Evolutionary conservation across 345 rosid species (phyloP).

Genomic region (Hevea brasiliensis): DNA sequence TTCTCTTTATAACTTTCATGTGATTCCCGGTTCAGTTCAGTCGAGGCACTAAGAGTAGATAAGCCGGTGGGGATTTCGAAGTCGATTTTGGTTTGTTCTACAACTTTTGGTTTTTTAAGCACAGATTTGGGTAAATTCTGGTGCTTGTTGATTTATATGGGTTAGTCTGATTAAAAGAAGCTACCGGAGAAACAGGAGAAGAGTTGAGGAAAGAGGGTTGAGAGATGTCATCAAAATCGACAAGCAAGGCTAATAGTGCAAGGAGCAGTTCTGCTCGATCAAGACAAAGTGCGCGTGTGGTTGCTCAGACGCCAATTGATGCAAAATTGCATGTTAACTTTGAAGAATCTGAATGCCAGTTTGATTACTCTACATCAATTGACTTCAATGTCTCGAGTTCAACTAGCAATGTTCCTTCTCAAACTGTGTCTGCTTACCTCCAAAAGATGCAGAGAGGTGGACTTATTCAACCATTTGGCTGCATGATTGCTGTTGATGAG

Average conservation of each 20-base stretch:
- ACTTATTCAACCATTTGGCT: slow-evolving; percentile 77
- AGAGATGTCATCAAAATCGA: slow-evolving; percentile 58
- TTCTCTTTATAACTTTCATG: slow-evolving; percentile 17
- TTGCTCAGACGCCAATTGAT: slow-evolving; percentile 69
- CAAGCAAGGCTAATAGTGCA: slow-evolving; percentile 43
- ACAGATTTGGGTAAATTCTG: slow-evolving; percentile 4
- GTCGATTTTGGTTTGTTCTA: slow-evolving; percentile 24
- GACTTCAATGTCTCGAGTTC: slow-evolving; percentile 55
- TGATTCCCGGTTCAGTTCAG: slow-evolving; percentile 39
- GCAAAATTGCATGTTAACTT: slow-evolving; percentile 66
- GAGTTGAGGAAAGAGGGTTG: slow-evolving; percentile 18
- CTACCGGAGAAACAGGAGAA: slow-evolving; percentile 10
- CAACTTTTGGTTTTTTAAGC: slow-evolving; percentile 4
- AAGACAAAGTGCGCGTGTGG: slow-evolving; percentile 44
- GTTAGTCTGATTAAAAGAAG: slow-evolving; percentile 23
- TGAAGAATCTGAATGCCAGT: slow-evolving; percentile 57
- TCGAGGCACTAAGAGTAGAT: slow-evolving; percentile 16
- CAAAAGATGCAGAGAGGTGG: slow-evolving; percentile 77
- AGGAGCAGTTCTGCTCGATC: slow-evolving; percentile 56
- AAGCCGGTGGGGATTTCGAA: slow-evolving; percentile 1
- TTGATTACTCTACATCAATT: slow-evolving; percentile 69
- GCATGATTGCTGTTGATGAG: slow-evolving; percentile 71
- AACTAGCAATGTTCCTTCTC: slow-evolving; percentile 56
- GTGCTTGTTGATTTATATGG: slow-evolving; percentile 5
- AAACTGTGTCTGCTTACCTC: slow-evolving; percentile 64